Percentiles rank a stretch among this genome's conserved stretches.
These are phyloP conservation scores for Rhododendron henanense DNA, from an alignment of 148 eudicot species.

Conservation along the genomic window DNA sequence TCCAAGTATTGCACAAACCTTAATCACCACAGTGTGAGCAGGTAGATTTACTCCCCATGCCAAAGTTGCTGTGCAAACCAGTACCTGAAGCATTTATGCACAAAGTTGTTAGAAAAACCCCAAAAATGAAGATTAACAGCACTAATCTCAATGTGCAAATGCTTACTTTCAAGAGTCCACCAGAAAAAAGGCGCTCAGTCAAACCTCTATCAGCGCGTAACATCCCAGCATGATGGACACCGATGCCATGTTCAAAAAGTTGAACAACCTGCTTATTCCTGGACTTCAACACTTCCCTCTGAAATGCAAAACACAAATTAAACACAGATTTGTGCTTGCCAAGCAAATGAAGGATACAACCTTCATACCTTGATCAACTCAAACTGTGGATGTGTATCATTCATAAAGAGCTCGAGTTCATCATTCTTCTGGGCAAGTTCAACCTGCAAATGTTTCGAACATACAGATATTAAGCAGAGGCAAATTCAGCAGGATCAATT, in stretches of 20 bases:
- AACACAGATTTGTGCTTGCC: slow-evolving; percentile 13
- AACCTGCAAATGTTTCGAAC: slow-evolving; percentile 34
- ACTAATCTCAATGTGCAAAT: neutral
- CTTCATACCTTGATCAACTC: slow-evolving; percentile 64
- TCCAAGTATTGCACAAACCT: slow-evolving; percentile 44
- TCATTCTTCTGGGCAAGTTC: slow-evolving; percentile 71
- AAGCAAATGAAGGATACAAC: neutral
- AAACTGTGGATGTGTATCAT: slow-evolving; percentile 75
- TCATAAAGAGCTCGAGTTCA: slow-evolving; percentile 66
- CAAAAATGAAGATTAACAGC: neutral
- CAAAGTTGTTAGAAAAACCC: slow-evolving; percentile 8
- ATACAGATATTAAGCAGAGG: slow-evolving; percentile 8
- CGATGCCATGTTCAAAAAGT: slow-evolving; percentile 82
- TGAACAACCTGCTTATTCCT: slow-evolving; percentile 88
- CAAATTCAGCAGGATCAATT: slow-evolving; percentile 10
- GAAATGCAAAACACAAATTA: slow-evolving; percentile 21
- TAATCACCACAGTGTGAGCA: slow-evolving; percentile 98
- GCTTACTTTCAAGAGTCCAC: slow-evolving; percentile 71
- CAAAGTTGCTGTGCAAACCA: slow-evolving; percentile 96
- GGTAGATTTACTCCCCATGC: slow-evolving; percentile 99
- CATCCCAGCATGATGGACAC: slow-evolving; percentile 99
- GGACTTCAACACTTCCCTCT: slow-evolving; percentile 88
- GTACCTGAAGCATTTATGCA: slow-evolving; percentile 51
- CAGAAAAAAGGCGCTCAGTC: slow-evolving; percentile 92
- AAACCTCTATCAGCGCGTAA: slow-evolving; percentile 91